Evolutionary conservation across 306 rosid species (phyloP).

Genomic region (Biancaea sappan): DNA sequence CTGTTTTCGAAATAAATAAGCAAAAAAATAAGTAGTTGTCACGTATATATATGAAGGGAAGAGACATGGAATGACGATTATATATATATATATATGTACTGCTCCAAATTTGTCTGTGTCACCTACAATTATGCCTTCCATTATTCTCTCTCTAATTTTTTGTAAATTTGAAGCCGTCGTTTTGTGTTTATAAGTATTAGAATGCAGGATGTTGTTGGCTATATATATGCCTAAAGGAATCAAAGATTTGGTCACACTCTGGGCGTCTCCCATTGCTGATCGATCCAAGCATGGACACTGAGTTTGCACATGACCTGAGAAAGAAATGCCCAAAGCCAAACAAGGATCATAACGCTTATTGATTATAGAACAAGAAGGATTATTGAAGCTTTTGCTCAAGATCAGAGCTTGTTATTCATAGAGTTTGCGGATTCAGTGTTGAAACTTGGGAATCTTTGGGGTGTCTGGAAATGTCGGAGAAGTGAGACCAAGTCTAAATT

Average conservation of each 20-base stretch:
- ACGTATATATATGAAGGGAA: background rate
- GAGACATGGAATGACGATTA: background rate
- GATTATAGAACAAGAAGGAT: constrained; percentile 67
- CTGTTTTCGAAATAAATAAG: background rate
- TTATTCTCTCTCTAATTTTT: background rate
- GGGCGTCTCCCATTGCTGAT: constrained; percentile 72
- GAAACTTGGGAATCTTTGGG: constrained; percentile 65
- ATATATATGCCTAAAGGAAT: no score
- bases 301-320: constrained; percentile 55
- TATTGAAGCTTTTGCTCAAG: constrained; percentile 65
- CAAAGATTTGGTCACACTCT: constrained; percentile 77
- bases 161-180: constrained; percentile 5
- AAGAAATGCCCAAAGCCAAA: constrained; percentile 62
- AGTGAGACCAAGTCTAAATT: constrained; percentile 66
- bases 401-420: constrained; percentile 61
- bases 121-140: background rate
- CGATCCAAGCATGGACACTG: constrained; percentile 59
- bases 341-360: constrained; percentile 47
- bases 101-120: constrained; percentile 1
- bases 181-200: background rate
- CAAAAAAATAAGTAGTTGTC: background rate
- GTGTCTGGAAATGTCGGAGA: constrained; percentile 50
- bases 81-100: background rate
- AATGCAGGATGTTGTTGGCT: background rate
- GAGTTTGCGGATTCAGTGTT: constrained; percentile 73